These are phyloP conservation scores for Aspergillaceae sp. DNA, from an alignment of 2,329 filamentous ascomycete genomes.

Conservation along the genomic window DNA sequence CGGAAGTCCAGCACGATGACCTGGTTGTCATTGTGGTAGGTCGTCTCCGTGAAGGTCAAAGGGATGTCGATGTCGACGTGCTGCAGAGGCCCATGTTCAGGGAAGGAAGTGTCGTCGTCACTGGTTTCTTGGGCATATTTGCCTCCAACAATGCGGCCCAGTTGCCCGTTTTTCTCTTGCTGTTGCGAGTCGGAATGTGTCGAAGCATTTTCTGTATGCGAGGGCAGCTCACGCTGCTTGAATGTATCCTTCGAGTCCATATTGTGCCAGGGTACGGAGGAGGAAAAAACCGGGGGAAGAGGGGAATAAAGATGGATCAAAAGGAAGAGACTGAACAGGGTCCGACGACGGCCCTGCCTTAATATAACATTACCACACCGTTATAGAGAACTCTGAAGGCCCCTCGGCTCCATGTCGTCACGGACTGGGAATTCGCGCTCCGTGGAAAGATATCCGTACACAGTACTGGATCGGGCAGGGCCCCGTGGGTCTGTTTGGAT, in stretches of 20 bases:
- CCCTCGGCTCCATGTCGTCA: neutral
- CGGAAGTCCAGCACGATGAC: constrained; percentile 42
- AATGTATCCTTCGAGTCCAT: constrained; percentile 17
- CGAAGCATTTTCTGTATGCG: constrained; percentile 17
- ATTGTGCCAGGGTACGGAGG: neutral
- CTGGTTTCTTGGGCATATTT: constrained; percentile 16
- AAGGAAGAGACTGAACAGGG: neutral
- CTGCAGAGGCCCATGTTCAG: constrained; percentile 13
- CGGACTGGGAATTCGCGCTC: neutral
- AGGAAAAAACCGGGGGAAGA: neutral
- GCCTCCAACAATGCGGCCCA: constrained; percentile 19
- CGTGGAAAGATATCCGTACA: neutral
- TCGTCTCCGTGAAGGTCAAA: constrained; percentile 38
- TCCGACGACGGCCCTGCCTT: neutral
- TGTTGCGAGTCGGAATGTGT: constrained; percentile 3
- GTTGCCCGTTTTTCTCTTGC: constrained; percentile 3
- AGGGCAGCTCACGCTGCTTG: constrained; percentile 14
- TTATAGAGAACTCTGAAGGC: neutral
- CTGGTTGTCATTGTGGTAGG: constrained; percentile 37
- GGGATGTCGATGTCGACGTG: constrained; percentile 44
- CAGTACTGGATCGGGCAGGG: neutral
- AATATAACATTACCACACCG: neutral
- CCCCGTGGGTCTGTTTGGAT: neutral
- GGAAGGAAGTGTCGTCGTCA: constrained; percentile 12
- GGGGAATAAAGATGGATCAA: neutral